phyloP scores from a whole-genome alignment of 371 early-diverging fungal genomes.

The Apophysomyces ossiformis region DNA sequence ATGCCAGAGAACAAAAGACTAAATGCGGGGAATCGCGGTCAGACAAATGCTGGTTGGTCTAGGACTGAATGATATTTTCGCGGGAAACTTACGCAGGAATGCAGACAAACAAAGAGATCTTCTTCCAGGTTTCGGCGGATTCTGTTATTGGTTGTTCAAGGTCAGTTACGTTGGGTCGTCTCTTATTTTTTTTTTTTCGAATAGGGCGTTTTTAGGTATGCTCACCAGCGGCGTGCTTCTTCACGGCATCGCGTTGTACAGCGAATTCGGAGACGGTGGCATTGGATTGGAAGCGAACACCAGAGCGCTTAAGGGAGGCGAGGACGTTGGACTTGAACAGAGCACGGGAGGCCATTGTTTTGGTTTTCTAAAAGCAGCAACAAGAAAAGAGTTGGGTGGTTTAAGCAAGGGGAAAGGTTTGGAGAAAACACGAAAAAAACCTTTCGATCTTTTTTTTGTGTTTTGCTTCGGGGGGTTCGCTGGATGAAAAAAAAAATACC shows the following conservation, averaged over 20 bases:
- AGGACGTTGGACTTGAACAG: slow-evolving; percentile 38
- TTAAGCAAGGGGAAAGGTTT: not conserved
- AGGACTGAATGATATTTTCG: no score
- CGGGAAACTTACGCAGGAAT: slow-evolving; percentile 50
- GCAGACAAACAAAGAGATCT: slow-evolving; percentile 51
- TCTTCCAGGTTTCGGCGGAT: slow-evolving; percentile 56
- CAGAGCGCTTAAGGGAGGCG: slow-evolving; percentile 44
- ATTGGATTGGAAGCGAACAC: slow-evolving; percentile 45
- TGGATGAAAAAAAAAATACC: no score
- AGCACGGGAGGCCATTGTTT: slow-evolving; percentile 36
- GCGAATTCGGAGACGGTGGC: slow-evolving; percentile 28
- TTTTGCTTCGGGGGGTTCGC: not conserved
- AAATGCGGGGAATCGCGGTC: not conserved
- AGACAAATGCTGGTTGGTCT: not conserved
- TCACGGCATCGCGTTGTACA: slow-evolving; percentile 50
- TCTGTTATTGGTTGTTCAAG: slow-evolving; percentile 22
- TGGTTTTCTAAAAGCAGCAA: not conserved
- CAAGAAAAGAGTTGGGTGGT: slow-evolving; percentile 4
- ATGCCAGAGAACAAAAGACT: slow-evolving; percentile 48
- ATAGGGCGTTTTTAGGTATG: not conserved
- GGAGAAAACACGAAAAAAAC: slow-evolving; percentile 11
- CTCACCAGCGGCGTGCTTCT: slow-evolving; percentile 52
- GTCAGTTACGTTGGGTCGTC: not conserved
- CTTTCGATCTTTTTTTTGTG: slow-evolving; percentile 8
- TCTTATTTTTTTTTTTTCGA: not conserved